Base-by-base conservation (phyloP, 192 early-diverging fungal species). In the Entophlyctis luteolus region DNA sequence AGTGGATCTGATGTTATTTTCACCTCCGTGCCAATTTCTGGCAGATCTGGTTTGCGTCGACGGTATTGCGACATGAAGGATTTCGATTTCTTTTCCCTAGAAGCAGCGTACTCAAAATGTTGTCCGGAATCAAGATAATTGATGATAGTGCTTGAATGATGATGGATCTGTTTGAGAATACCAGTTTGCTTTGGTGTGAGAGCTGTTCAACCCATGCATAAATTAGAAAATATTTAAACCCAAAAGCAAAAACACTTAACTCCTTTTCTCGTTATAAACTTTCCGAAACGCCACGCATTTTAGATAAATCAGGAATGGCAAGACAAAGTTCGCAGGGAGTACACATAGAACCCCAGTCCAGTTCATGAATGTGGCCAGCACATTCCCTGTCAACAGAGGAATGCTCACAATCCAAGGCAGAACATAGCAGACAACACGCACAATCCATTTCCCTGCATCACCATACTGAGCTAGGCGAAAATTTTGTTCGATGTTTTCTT, bases 321-420 rank as follows among this genome's bases (percentile, higher is more conserved):
- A 71, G 8, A 85, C 72, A 60, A 80, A 85, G 60, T 85, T 85
- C 12, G 81, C 79, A 3, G 80, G 72, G 4, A 70, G 70, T 4
- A 84, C 77, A 57, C 84, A 79, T 14, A 85, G 20, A 36, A 82
- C 57, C 1, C 77, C 79, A 4, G 79, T 83, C 82, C 82, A 85
- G 12, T 47, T 73, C 34, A 79, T 72, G 68, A 85, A 79, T 0
- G 34, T 22, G 37, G 59, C 67, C 65, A 84, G 55, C 22, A 48
- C 38, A n/a, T 58, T 55, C 2, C 75, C 74, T 5, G 77, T 77
- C 53, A 74, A 75, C 33, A 85, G 39, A 2, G 80, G 83, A 45
- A 79, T 74, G 28, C 57, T 55, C 36, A 76, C 14, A 46, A 83
- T 22, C 78, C 75, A 83, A 4, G 83, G 83, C 49, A 84, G 33